Evolutionary conservation across 2,329 filamentous ascomycete genomes (phyloP), one percentile per base, ranked within the genome.

Genomic region (Scedosporium minutisporum): DNA sequence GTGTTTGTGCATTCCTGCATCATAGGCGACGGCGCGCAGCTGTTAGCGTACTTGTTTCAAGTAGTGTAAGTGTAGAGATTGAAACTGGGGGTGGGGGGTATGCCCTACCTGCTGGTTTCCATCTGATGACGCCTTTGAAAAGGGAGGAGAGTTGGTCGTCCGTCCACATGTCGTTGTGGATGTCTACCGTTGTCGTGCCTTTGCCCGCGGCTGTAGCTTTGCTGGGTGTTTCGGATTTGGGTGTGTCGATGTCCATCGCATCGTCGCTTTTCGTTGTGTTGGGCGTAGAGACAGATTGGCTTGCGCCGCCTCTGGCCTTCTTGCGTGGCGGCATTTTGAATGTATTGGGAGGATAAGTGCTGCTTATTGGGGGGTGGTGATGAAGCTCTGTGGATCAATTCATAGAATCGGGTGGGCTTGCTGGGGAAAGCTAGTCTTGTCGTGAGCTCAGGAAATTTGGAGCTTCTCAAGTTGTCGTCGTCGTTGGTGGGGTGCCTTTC

Each of bases 71-170:
- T 25, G 9, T 61, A 55, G 44, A 23, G 23, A 29, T n/a, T 14
- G 27, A 48, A 61, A 21, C 4, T n/a, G n/a, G 23, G 29, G 25
- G 42, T 25, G 42, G 21, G 23, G 57, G 57, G 42, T 65, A 72
- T 67, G 10, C 33, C 21, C 12, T 72, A 91, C 92, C 93, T 48
- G 93, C 93, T n/a, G 95, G 95, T 73, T 99, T 99, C 89, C 90
- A 96, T 71, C 87, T 84, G 66, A 97, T 93, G 67, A 97, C 88
- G 61, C 87, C 91, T 72, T 97, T 97, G 77, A 96, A 91, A 0
- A 99, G 81, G 48, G 91, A 93, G 1, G 91, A 92, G 67, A 96
- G 89, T 74, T 99, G 95, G 71, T 97, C 93, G 70, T 96, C 93
- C 3, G 92, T 97, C 95, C 95, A 99, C 55, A 58, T 57, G 53